phyloP scores from a whole-genome alignment of 2,329 filamentous ascomycete genomes.

The Periconia macrospinosa region DNA sequence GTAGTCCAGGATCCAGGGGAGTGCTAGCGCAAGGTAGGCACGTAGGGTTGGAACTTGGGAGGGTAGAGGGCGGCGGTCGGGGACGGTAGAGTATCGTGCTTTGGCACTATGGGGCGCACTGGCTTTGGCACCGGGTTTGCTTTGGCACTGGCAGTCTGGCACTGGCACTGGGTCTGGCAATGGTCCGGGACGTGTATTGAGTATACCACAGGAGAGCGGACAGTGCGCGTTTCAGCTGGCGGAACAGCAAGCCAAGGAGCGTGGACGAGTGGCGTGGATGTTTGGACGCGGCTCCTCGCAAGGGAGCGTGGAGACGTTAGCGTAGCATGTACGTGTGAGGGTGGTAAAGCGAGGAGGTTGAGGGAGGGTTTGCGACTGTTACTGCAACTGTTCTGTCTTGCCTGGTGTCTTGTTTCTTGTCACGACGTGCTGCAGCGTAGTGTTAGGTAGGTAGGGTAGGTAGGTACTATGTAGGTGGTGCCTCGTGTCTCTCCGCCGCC shows the following conservation, averaged over 20 bases:
- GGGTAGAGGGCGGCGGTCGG: conserved; percentile 18
- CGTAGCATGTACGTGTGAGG: background rate
- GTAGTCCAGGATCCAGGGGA: conserved; percentile 12
- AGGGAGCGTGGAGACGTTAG: background rate
- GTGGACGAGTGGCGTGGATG: background rate
- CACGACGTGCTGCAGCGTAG: too few species aligned
- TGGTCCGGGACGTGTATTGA: conserved; percentile 21
- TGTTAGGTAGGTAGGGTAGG: too few species aligned
- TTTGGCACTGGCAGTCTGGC: too few species aligned
- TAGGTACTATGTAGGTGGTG: too few species aligned
- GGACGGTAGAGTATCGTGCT: conserved; percentile 6
- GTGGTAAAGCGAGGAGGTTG: background rate
- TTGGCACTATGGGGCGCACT: too few species aligned
- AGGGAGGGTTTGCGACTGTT: too few species aligned
- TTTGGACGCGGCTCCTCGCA: background rate
- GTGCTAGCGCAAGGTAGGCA: conserved; percentile 3
- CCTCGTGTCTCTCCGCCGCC: too few species aligned
- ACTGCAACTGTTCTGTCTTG: too few species aligned
- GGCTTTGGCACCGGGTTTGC: too few species aligned
- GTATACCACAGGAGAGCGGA: conserved; percentile 31
- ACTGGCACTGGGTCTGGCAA: too few species aligned
- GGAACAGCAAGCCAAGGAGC: conserved; percentile 13
- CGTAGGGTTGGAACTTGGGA: conserved; percentile 6
- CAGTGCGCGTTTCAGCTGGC: conserved; percentile 40
- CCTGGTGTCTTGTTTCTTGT: too few species aligned